A percentile compares a stretch with the other conserved stretches of the same genome.
phyloP scores from a whole-genome alignment of 352 stramenopile genomes.

The Elongisporangium prolatum region DNA sequence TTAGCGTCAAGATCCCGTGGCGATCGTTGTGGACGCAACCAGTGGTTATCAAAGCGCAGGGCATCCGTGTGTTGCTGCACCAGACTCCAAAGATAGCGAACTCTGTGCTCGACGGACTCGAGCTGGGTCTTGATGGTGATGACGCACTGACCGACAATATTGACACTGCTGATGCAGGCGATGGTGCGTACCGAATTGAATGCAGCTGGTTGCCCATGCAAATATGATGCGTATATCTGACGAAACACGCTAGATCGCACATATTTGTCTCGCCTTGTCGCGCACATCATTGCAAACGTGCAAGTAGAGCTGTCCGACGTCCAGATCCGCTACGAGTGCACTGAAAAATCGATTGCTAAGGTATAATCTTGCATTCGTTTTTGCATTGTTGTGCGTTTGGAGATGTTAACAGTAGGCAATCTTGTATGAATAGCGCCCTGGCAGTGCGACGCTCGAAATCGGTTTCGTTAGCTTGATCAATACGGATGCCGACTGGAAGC shows the following conservation, averaged over 20 bases:
- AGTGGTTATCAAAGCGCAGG: slow-evolving; percentile 69
- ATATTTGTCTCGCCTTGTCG: slow-evolving; percentile 77
- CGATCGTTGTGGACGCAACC: slow-evolving; percentile 78
- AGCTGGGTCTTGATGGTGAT: slow-evolving; percentile 17
- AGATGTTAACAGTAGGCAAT: background rate
- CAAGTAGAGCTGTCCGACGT: slow-evolving; percentile 82
- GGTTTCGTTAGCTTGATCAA: slow-evolving; percentile 66
- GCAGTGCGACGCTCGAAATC: slow-evolving; percentile 67
- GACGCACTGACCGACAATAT: slow-evolving; percentile 10
- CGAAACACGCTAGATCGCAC: slow-evolving; percentile 41
- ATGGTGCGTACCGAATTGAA: slow-evolving; percentile 29
- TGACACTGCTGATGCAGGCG: slow-evolving; percentile 17
- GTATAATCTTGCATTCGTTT: slow-evolving; percentile 21
- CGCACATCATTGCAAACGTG: slow-evolving; percentile 84
- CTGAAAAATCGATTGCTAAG: slow-evolving; percentile 50
- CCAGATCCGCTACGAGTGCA: slow-evolving; percentile 81
- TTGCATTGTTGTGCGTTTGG: background rate
- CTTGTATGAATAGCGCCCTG: slow-evolving; percentile 36
- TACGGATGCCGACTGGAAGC: slow-evolving; percentile 67
- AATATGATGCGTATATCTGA: background rate
- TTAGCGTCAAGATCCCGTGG: slow-evolving; percentile 86
- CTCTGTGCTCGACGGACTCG: slow-evolving; percentile 7
- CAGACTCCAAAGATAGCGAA: slow-evolving; percentile 29
- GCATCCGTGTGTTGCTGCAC: slow-evolving; percentile 69
- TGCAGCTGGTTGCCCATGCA: background rate